Evolutionary conservation across 2,329 filamentous ascomycete genomes (phyloP).

Genomic region (Nigrograna mackinnonii): DNA sequence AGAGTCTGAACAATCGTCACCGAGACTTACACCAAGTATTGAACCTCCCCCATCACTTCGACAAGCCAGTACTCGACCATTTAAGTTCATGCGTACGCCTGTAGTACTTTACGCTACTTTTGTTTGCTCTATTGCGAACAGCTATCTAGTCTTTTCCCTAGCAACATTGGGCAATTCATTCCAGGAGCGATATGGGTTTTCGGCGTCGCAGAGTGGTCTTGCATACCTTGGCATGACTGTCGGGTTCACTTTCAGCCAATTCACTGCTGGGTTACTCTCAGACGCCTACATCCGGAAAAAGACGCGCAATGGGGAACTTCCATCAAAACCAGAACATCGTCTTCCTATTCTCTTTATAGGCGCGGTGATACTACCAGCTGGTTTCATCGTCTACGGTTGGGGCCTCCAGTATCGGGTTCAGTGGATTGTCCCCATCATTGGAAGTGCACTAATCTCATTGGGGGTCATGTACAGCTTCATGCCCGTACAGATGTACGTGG

Average conservation of each 20-base stretch:
- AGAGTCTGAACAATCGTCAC: constrained; percentile 22
- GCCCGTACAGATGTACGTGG: constrained; percentile 58
- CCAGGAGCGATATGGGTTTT: constrained; percentile 12
- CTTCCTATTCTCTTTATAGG: constrained; percentile 15
- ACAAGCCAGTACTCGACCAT: constrained; percentile 51
- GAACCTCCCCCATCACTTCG: constrained; percentile 30
- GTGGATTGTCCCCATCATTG: constrained; percentile 47
- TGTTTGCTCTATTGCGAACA: constrained; percentile 14
- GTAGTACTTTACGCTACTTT: constrained; percentile 44
- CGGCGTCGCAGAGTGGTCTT: constrained; percentile 4
- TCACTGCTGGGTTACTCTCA: constrained; percentile 40
- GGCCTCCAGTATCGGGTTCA: constrained; percentile 4
- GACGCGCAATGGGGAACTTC: constrained; percentile 7
- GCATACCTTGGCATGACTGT: constrained; percentile 36
- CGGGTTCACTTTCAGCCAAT: constrained; percentile 51
- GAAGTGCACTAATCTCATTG: constrained; percentile 45
- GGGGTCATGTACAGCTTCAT: constrained; percentile 11
- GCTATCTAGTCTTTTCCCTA: constrained; percentile 7
- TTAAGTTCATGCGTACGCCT: constrained; percentile 49
- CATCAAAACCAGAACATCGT: constrained; percentile 33
- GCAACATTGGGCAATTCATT: constrained; percentile 7
- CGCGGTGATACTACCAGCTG: constrained; percentile 22
- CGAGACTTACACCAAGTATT: constrained; percentile 49
- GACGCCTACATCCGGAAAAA: constrained; percentile 36
- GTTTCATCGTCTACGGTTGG: constrained; percentile 16